These are phyloP conservation scores for Alnus glutinosa DNA, from an alignment of 306 rosid species.

Conservation along the genomic window DNA sequence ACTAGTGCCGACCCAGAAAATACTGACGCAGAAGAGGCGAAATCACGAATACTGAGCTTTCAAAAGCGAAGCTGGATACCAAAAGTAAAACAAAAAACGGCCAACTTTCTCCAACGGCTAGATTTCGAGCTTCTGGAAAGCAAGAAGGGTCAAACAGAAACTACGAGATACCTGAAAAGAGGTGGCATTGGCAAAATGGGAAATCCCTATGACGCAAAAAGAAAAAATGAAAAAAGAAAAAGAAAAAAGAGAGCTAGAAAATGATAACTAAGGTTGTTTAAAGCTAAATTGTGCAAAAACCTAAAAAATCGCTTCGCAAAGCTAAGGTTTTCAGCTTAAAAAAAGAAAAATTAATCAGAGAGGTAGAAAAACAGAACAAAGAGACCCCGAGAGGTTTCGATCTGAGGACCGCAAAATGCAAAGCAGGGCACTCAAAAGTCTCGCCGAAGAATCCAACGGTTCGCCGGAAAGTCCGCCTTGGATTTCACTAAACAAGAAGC, in stretches of 20 bases:
- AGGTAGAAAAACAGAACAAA: not conserved
- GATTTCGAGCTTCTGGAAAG: conserved; percentile 27
- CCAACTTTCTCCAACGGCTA: conserved; percentile 41
- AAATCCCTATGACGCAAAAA: conserved; percentile 15
- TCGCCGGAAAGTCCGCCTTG: conserved; percentile 12
- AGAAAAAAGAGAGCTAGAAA: not conserved
- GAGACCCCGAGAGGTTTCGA: conserved; percentile 26
- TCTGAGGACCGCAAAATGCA: conserved; percentile 31
- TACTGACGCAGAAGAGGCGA: not conserved
- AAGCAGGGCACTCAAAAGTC: not conserved
- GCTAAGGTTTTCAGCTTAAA: conserved; percentile 11
- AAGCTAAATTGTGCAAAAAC: conserved; percentile 31
- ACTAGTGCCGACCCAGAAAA: conserved; percentile 14
- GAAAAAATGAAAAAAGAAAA: not conserved
- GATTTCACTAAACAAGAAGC: not conserved
- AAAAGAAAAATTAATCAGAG: conserved; percentile 16
- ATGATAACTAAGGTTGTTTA: not conserved
- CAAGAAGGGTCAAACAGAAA: conserved; percentile 15
- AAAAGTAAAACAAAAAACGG: conserved; percentile 4
- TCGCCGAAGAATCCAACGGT: conserved; percentile 9
- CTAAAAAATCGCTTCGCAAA: conserved; percentile 28
- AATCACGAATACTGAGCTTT: conserved; percentile 13
- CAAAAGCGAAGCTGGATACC: not conserved
- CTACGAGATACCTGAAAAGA: not conserved
- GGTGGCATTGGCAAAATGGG: conserved; percentile 21